phyloP scores from a whole-genome alignment of 371 early-diverging fungal genomes.

The Mucor velutinosus region DNA sequence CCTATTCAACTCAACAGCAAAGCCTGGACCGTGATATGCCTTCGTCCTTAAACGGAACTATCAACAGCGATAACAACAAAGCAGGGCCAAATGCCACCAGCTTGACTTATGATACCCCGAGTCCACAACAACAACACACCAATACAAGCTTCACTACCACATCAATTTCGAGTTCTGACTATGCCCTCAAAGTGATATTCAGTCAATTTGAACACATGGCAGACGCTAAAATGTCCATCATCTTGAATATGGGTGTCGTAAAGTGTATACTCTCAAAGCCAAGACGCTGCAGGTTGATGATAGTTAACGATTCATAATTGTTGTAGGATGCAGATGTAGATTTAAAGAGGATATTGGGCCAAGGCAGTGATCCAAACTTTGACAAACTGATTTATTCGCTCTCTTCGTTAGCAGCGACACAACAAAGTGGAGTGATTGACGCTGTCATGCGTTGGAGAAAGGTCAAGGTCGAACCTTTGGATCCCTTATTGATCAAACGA shows the following conservation, averaged over 20 bases:
- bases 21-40: background rate
- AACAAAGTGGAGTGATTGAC: conserved; percentile 90
- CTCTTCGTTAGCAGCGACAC: conserved; percentile 81
- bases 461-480: conserved; percentile 69
- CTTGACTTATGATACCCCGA: conserved; percentile 1
- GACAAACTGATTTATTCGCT: conserved; percentile 81
- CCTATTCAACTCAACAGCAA: background rate
- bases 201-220: conserved; percentile 48
- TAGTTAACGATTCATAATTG: too few relatives aligned
- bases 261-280: background rate
- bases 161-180: conserved; percentile 44
- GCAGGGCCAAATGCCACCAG: background rate
- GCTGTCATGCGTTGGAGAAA: conserved; percentile 90
- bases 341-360: conserved; percentile 61
- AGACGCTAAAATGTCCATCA: conserved; percentile 44
- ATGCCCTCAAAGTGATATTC: conserved; percentile 50
- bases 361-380: conserved; percentile 78
- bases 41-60: background rate
- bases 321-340: conserved; percentile 68
- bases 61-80: background rate
- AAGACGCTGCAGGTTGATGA: too few relatives aligned
- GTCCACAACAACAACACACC: background rate
- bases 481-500: conserved; percentile 42
- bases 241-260: conserved; percentile 47
- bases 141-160: background rate